Base-by-base conservation (phyloP, 1,284 basidiomycete species). In the Tilletia setariae region DNA sequence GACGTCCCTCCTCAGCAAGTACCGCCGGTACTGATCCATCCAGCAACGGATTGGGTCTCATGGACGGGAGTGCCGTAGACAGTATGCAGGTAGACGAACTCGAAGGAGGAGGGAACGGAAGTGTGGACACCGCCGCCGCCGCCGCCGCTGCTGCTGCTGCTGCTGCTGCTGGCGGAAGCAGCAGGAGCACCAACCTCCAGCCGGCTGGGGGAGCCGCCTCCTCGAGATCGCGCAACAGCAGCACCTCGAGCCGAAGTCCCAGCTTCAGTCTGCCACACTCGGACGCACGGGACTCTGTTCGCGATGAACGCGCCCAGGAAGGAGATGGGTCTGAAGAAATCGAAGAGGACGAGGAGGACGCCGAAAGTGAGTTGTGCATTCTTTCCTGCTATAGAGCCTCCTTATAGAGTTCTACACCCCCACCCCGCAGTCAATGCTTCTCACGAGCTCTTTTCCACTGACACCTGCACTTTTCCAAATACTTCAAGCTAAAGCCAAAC, bases 311-410 rank as follows among this genome's bases (percentile, higher is more conserved):
- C 7, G 44, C 56, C 53, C 70, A 74, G 68, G 74, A 74, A 8
- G 63, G 71, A 19, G 73, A 73, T 62, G 69, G 65, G 2, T 67
- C 66, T 25, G 68, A 70, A 21, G 63, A 71, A 16, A 70, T 73
- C 4, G 74, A 76, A 43, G 75, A 76, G 46, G 78, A 76, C 42
- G 74, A 75, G n/a, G 64, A 70, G 2, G 77, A 78, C 65, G 73
- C 71, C 8, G 77, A 79, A 59, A 75, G 72, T 74, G 51, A 74
- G 72, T 70, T 21, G 2, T 59, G 9, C 16, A 11, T 15, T 21
- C 40, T 51, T 19, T 30, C 23, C n/a, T n/a, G n/a, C n/a, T n/a
- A n/a, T n/a, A n/a, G n/a, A n/a, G n/a, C n/a, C n/a, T n/a, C n/a
- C n/a, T n/a, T n/a, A n/a, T n/a, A n/a, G n/a, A n/a, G n/a, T n/a